phyloP scores from a whole-genome alignment of 805 yeast species.

The Lachancea thermotolerans region DNA sequence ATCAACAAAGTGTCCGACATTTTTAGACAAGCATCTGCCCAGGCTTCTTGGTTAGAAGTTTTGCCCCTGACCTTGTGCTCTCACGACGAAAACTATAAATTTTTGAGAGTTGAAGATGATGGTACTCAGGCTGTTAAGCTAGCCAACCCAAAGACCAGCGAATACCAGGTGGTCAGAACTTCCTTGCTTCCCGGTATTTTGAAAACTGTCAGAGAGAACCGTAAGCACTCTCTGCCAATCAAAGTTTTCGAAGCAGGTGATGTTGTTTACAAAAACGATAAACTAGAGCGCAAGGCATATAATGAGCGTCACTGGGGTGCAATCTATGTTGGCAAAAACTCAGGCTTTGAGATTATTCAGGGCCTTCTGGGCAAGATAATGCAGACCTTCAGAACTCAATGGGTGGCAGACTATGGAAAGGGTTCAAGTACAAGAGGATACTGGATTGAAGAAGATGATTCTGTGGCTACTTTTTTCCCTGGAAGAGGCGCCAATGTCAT shows the following conservation, averaged over 20 bases:
- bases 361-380: conserved; percentile 91
- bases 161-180: conserved; percentile 97
- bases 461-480: conserved; percentile 77
- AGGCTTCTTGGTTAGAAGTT: conserved; percentile 93
- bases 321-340: conserved; percentile 85
- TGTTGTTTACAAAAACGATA: conserved; percentile 75
- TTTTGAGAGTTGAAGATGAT: conserved; percentile 68
- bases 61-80: conserved; percentile 93
- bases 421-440: conserved; percentile 61
- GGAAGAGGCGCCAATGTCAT: conserved; percentile 92
- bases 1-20: conserved; percentile 89
- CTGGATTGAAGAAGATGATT: conserved; percentile 71
- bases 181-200: conserved; percentile 88
- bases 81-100: conserved; percentile 93
- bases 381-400: conserved; percentile 89
- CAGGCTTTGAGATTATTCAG: conserved; percentile 91
- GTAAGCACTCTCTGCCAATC: conserved; percentile 91
- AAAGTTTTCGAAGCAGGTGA: conserved; percentile 95
- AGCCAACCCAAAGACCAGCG: conserved; percentile 93
- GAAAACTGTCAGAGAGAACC: conserved; percentile 92
- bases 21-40: conserved; percentile 82
- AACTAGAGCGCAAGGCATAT: conserved; percentile 79
- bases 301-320: conserved; percentile 96
- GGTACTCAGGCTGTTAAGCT: conserved; percentile 75
- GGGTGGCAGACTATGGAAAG: conserved; percentile 53